Evolutionary conservation across 1,284 basidiomycete genomes (phyloP), one percentile per base, ranked within the genome.

Genomic region (Garcileccinum viscosum): DNA sequence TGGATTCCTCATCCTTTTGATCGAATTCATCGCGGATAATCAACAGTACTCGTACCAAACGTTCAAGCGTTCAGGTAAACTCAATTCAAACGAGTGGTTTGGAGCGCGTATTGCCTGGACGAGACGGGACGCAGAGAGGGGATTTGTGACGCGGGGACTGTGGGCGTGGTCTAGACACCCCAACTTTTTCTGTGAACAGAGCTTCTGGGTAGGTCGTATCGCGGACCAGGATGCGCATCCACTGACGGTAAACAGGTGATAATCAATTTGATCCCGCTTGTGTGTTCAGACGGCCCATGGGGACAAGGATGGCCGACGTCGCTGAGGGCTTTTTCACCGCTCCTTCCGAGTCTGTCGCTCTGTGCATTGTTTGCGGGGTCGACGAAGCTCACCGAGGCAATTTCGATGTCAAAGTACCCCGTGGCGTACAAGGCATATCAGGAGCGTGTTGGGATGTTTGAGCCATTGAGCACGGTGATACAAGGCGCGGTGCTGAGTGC

Each of bases 141-240:
- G 97, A 1, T 98, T 98, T 79, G 83, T 93, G 32, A 95, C 95
- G 0, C 86, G 86, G 17, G 96, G 96, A 1, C 81, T 98, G 14
- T 98, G 94, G 93, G 88, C 89, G 2, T 95, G 90, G 85, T 90
- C 89, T 4, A 86, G 97, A 22, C 97, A 99, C 80, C 96, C 97
- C 24, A 98, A 98, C 80, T 97, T 96, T 81, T 83, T 92, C 0
- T 95, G 93, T 78, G 96, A 98, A 78, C 95, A 97, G 81, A 82
- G 84, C 11, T 95, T 96, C 82, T 97, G 95, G 95, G 90, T 95
- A 71, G 70, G 88, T 66, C 4, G 24, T 42, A 4, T 15, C 42
- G 61, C 15, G 40, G 33, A 35, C 24, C n/a, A n/a, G n/a, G 7
- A 53, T n/a, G 12, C 22, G 32, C 32, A 32, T 37, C 22, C 22